Base-by-base conservation (phyloP, 129 eudicot genomes). In the carrot (Daucus carota) region DNA sequence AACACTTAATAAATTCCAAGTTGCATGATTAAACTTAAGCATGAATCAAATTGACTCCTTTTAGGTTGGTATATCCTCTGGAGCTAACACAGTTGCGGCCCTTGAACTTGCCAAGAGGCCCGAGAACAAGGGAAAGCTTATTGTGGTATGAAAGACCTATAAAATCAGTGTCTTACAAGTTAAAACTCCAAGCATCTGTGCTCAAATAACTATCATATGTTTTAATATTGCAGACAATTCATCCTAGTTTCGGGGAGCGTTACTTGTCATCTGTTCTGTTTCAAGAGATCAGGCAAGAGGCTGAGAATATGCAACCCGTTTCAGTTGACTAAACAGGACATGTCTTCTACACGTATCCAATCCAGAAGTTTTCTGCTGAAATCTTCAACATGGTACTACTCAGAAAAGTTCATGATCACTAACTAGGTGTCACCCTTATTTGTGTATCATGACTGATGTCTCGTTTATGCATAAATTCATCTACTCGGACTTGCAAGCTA, bases 71-170 rank as follows among this genome's bases (percentile, higher is more conserved):
- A 94, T 94, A 78, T 94, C 98, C 65, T 94, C 98, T 3, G 98
- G 98, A 40, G 98, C 97, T n/a, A 91, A 91, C 77, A 94, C 97
- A 50, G 96, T 94, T 72, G 98, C 98, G 20, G 96, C 98, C 18
- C 87, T 94, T 47, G 78, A 87, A 52, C 96, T 94, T 70, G 98
- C 98, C 18, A 80, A 72, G 75, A 89, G 92, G 83, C 97, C 98
- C 52, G 98, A 94, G 81, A 94, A 94, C 93, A 94, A 85, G 83
- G 97, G 98, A 82, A 94, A 94, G 80, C 98, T 94, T 69, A 94
- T 94, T 83, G 98, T 91, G 93, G 98, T 93, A 93, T 15, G 76
- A 81, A 82, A 40, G 33, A 67, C 33, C 40, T 36, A 14, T 54
- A 0, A 76, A 62, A 42, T 31, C 70, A 3, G 8, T 57, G 41